Evolutionary conservation across 2,329 filamentous ascomycete species (phyloP).

Genomic region (Aspergillus sp.): DNA sequence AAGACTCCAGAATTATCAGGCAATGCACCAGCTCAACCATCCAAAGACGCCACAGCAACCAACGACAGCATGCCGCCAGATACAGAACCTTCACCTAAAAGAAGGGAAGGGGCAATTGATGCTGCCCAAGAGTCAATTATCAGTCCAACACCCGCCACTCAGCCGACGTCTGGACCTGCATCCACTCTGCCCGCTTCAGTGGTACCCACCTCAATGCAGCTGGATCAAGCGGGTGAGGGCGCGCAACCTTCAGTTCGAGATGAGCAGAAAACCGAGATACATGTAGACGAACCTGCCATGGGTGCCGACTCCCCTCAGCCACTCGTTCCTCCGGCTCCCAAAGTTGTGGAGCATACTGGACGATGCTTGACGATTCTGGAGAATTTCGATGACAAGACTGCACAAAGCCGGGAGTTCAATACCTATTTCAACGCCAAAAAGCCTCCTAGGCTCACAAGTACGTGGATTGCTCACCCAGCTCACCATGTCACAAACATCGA

Average conservation of each 20-base stretch:
- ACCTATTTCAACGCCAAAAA: constrained; percentile 61
- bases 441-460: constrained; percentile 53
- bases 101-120: constrained; percentile 4
- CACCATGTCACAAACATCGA: not conserved
- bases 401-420: constrained; percentile 58
- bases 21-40: not conserved
- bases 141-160: constrained; percentile 14
- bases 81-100: not conserved
- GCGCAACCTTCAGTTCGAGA: constrained; percentile 4
- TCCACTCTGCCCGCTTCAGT: constrained; percentile 3
- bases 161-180: constrained; percentile 6
- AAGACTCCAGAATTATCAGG: constrained; percentile 13
- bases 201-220: constrained; percentile 6
- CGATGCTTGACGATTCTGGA: constrained; percentile 64
- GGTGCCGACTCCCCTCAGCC: constrained; percentile 30
- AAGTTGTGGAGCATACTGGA: constrained; percentile 55
- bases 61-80: constrained; percentile 16
- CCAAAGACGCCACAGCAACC: not conserved
- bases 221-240: constrained; percentile 6
- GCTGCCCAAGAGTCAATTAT: constrained; percentile 9
- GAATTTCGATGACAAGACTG: constrained; percentile 60
- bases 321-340: constrained; percentile 34
- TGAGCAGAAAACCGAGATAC: constrained; percentile 24
- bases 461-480: constrained; percentile 22
- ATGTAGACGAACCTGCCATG: constrained; percentile 21